These are phyloP conservation scores for Astrothelium subdiscretum DNA, from an alignment of 495 filamentous ascomycete genomes.

Conservation along the genomic window DNA sequence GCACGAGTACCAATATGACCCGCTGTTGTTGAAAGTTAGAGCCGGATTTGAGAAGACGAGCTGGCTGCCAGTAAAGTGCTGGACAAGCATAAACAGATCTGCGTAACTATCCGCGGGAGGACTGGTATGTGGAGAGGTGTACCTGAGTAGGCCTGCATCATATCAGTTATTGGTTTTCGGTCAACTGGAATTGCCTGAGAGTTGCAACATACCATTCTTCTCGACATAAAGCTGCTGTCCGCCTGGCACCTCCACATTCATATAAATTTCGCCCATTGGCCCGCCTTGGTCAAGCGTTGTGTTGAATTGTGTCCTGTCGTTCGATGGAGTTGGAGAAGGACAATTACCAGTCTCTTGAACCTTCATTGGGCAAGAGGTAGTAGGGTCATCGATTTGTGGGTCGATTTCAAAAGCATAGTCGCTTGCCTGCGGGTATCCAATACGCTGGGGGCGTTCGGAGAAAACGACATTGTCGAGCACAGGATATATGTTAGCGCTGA, in stretches of 20 bases:
- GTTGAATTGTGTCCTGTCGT: neutral
- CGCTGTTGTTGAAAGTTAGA: neutral
- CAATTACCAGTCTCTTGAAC: neutral
- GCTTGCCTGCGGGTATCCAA: neutral
- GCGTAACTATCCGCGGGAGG: neutral
- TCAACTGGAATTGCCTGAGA: no score
- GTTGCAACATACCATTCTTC: neutral
- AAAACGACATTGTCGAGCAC: neutral
- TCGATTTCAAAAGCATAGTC: neutral
- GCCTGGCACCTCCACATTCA: neutral
- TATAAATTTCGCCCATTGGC: neutral
- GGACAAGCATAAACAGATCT: neutral
- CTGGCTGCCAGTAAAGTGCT: neutral
- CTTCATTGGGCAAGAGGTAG: neutral
- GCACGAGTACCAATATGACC: neutral
- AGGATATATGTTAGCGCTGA: neutral
- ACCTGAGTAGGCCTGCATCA: neutral
- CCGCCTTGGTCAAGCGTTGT: neutral
- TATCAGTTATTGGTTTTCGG: no score
- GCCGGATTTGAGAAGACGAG: neutral
- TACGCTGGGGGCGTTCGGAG: neutral
- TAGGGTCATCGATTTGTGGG: neutral
- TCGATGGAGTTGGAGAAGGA: neutral
- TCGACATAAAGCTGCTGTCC: neutral
- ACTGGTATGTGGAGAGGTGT: neutral